A percentile compares a stretch with the other conserved stretches of the same genome.
Conservation (phyloP, 1,139 yeast species). For the Kazachstania sp. region DNA sequence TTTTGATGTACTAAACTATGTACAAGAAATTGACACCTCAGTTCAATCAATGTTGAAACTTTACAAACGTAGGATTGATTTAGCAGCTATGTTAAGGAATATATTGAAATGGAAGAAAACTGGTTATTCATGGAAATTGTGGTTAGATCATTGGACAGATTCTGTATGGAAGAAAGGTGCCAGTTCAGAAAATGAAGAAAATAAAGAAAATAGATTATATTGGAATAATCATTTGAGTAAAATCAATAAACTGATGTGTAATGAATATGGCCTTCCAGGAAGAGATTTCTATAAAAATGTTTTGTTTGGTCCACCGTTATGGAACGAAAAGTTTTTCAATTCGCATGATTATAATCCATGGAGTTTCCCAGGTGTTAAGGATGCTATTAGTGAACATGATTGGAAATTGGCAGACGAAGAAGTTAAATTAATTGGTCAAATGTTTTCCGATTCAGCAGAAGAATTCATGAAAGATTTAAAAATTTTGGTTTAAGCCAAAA, state of each 20-base stretch:
- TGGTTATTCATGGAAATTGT: slow-evolving; percentile 34
- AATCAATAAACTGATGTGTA: slow-evolving; percentile 48
- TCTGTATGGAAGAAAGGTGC: slow-evolving; percentile 27
- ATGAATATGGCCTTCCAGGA: slow-evolving; percentile 40
- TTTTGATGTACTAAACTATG: slow-evolving; percentile 47
- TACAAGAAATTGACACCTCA: slow-evolving; percentile 38
- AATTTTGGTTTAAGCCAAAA: not conserved
- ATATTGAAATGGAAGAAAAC: slow-evolving; percentile 34
- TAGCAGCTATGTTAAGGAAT: slow-evolving; percentile 26
- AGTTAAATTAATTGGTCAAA: slow-evolving; percentile 38
- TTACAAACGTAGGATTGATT: slow-evolving; percentile 28
- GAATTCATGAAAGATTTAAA: slow-evolving; percentile 1
- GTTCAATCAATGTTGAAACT: slow-evolving; percentile 43
- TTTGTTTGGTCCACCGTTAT: slow-evolving; percentile 61
- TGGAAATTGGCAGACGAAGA: slow-evolving; percentile 48
- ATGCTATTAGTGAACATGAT: slow-evolving; percentile 37
- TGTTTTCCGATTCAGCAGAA: slow-evolving; percentile 24
- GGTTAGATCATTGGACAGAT: slow-evolving; percentile 28
- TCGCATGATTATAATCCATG: slow-evolving; percentile 44
- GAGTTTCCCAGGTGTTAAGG: slow-evolving; percentile 70
- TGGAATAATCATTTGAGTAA: slow-evolving; percentile 64
- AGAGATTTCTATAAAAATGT: slow-evolving; percentile 64
- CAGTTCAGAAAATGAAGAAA: slow-evolving; percentile 57
- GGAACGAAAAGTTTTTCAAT: slow-evolving; percentile 39
- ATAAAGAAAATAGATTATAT: slow-evolving; percentile 64